A percentile compares a stretch with the other conserved stretches of the same genome.
Conservation (phyloP, 2,329 filamentous ascomycete genomes). For the Ceratocystis cubensis region DNA sequence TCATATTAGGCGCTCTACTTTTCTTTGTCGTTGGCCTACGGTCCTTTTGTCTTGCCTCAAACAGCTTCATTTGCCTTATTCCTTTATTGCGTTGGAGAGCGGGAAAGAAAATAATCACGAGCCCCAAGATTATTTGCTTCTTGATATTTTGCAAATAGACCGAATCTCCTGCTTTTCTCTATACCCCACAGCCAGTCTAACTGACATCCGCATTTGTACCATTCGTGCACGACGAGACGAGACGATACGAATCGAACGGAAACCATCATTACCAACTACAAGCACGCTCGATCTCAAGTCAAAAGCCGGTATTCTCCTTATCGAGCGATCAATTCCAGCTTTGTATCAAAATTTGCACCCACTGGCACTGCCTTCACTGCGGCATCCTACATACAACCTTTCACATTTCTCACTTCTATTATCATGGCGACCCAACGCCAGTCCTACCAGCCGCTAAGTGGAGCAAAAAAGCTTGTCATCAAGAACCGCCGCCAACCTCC, state of each 20-base stretch:
- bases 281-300: background rate
- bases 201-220: background rate
- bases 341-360: background rate
- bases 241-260: background rate
- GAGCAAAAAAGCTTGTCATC: constrained; percentile 77
- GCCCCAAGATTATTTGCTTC: no score
- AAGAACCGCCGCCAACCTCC: constrained; percentile 62
- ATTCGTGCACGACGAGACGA: background rate
- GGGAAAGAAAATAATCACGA: no score
- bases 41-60: no score
- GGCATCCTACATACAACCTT: background rate
- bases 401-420: background rate
- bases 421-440: background rate
- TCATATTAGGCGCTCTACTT: no score
- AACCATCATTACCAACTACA: background rate
- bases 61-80: no score
- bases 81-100: no score
- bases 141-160: no score
- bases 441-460: constrained; percentile 50
- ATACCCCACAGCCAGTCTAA: no score
- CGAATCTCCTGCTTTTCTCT: no score
- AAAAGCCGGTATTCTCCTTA: background rate
- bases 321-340: background rate
- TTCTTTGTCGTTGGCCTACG: background rate
- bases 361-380: background rate